These are phyloP conservation scores for Epichloe sp. DNA, from an alignment of 2,329 filamentous ascomycete genomes.

Conservation along the genomic window DNA sequence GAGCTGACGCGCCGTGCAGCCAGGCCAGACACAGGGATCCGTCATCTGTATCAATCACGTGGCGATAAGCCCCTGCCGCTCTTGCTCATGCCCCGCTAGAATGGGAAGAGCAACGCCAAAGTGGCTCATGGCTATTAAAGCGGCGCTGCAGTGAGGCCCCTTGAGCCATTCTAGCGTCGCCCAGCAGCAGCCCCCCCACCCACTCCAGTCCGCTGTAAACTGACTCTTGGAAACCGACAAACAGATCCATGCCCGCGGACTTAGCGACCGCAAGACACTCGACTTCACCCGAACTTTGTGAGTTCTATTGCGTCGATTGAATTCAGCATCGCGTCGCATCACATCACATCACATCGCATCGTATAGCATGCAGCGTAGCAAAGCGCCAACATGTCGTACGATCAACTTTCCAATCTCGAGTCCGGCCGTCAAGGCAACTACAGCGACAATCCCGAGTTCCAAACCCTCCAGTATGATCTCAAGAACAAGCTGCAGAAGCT, in stretches of 20 bases:
- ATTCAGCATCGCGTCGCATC: not conserved
- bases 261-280: not conserved
- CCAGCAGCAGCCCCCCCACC: not conserved
- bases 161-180: not conserved
- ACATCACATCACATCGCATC: not conserved
- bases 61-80: conserved; percentile 9
- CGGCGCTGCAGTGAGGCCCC: no score
- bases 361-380: not conserved
- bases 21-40: conserved; percentile 1
- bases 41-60: conserved; percentile 14
- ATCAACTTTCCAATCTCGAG: conserved; percentile 74
- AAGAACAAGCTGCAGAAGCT: conserved; percentile 83
- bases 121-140: no score
- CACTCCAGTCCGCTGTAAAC: not conserved
- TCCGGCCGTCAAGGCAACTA: conserved; percentile 67
- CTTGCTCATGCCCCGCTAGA: no score
- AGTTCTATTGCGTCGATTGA: not conserved
- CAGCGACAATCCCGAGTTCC: conserved; percentile 85
- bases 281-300: not conserved
- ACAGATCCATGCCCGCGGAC: not conserved
- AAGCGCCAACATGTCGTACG: conserved; percentile 63
- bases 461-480: conserved; percentile 65
- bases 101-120: no score
- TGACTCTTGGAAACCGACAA: not conserved
- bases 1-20: no score